Percentiles rank a stretch among this genome's conserved stretches.
Evolutionary conservation across 768 basidiomycete genomes (phyloP).

Genomic region (Leccinum subgranulosum): DNA sequence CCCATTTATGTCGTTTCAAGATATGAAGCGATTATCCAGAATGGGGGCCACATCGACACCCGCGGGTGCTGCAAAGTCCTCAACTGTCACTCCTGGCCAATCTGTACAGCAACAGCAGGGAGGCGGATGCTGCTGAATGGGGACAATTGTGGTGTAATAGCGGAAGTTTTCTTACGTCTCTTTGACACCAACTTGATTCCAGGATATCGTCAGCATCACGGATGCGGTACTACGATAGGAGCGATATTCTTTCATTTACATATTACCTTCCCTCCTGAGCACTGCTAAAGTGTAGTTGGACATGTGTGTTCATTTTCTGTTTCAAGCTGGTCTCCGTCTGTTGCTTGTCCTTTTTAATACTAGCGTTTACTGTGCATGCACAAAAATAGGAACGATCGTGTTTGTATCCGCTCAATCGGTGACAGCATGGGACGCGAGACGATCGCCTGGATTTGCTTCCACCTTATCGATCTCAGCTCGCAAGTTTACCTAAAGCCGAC

Average conservation of each 20-base stretch:
- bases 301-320: slow-evolving; percentile 26
- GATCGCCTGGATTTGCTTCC: slow-evolving; percentile 6
- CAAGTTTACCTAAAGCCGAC: slow-evolving; percentile 8
- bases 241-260: slow-evolving; percentile 33
- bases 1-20: background rate
- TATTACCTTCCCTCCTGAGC: slow-evolving; percentile 30
- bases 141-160: slow-evolving; percentile 16
- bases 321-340: slow-evolving; percentile 23
- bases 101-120: slow-evolving; percentile 73
- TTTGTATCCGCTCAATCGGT: background rate
- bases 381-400: background rate
- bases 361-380: slow-evolving; percentile 8
- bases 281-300: slow-evolving; percentile 24
- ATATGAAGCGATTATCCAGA: slow-evolving; percentile 35
- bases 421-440: background rate
- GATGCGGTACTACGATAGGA: slow-evolving; percentile 28
- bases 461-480: slow-evolving; percentile 24
- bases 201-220: slow-evolving; percentile 28
- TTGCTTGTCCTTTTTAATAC: slow-evolving; percentile 23
- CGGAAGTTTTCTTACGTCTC: slow-evolving; percentile 13
- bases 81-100: slow-evolving; percentile 82
- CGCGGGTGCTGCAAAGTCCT: slow-evolving; percentile 73
- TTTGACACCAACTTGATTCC: slow-evolving; percentile 14
- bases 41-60: slow-evolving; percentile 83
- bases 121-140: slow-evolving; percentile 74